Conservation (phyloP, 305 asterid genomes). For the Lippia alba region DNA sequence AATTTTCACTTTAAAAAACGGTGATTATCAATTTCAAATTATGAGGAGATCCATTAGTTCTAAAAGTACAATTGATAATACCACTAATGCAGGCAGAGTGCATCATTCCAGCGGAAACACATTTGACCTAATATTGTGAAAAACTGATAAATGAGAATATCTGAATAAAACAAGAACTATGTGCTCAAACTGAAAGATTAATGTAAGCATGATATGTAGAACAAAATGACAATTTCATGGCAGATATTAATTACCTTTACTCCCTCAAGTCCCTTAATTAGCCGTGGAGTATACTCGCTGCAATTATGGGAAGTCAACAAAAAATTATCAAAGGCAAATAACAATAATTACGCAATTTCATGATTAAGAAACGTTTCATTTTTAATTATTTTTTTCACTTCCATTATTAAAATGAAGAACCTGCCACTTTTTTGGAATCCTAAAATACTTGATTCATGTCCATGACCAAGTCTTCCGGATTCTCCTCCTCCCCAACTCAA, state of each 20-base stretch:
- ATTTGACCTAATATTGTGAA: constrained; percentile 62
- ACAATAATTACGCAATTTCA: neutral
- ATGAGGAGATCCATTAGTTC: constrained; percentile 11
- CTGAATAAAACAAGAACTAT: constrained; percentile 33
- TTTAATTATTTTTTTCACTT: no score
- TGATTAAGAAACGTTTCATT: neutral
- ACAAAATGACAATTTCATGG: constrained; percentile 8
- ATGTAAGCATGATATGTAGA: constrained; percentile 8
- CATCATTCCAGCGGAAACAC: constrained; percentile 93
- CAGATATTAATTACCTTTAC: constrained; percentile 59
- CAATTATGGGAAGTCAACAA: constrained; percentile 23
- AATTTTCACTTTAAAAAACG: neutral
- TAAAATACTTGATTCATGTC: constrained; percentile 71
- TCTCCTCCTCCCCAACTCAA: constrained; percentile 99
- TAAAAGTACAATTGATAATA: constrained; percentile 38
- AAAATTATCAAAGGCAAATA: neutral
- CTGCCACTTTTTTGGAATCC: constrained; percentile 81
- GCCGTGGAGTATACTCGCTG: constrained; percentile 95
- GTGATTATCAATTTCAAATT: constrained; percentile 31
- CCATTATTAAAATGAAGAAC: constrained; percentile 37
- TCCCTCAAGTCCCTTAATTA: constrained; percentile 87
- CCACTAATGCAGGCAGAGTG: constrained; percentile 92
- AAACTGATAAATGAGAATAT: constrained; percentile 30
- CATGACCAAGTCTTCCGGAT: constrained; percentile 96
- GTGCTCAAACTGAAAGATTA: constrained; percentile 13